A percentile compares a stretch with the other conserved stretches of the same genome.
Evolutionary conservation across 192 early-diverging fungal genomes (phyloP).

Genomic region (Podila minutissima): DNA sequence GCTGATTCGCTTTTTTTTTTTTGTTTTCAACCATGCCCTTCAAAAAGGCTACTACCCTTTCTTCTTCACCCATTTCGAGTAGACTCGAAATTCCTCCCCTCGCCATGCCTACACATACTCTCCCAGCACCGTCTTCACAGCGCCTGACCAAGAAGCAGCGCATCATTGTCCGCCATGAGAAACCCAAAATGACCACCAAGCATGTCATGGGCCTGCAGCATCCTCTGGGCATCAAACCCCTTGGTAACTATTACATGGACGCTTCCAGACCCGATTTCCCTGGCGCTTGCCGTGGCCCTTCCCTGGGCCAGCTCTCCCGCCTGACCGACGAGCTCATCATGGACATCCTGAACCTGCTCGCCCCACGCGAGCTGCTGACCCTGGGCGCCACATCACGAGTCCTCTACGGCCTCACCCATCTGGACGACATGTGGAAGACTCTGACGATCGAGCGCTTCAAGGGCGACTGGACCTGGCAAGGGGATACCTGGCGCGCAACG

Average conservation of each 20-base stretch:
- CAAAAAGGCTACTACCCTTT: neutral
- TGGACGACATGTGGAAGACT: conserved; percentile 72
- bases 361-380: conserved; percentile 40
- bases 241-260: conserved; percentile 69
- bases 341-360: conserved; percentile 54
- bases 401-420: conserved; percentile 59
- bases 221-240: conserved; percentile 67
- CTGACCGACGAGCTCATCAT: conserved; percentile 65
- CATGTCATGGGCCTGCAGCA: conserved; percentile 52
- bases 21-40: neutral
- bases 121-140: conserved; percentile 19
- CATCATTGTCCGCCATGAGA: conserved; percentile 45
- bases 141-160: conserved; percentile 37
- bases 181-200: conserved; percentile 43
- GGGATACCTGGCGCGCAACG: conserved; percentile 65
- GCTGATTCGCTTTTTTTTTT: too few species aligned
- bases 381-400: conserved; percentile 59
- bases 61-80: neutral
- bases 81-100: neutral
- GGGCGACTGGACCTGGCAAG: conserved; percentile 61
- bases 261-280: conserved; percentile 35
- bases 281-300: conserved; percentile 47
- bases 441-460: conserved; percentile 58
- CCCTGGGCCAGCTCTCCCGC: conserved; percentile 57
- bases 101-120: conserved; percentile 38